These are phyloP conservation scores for Fusarium sp. DNA, from an alignment of 2,329 filamentous ascomycete species.

Conservation along the genomic window DNA sequence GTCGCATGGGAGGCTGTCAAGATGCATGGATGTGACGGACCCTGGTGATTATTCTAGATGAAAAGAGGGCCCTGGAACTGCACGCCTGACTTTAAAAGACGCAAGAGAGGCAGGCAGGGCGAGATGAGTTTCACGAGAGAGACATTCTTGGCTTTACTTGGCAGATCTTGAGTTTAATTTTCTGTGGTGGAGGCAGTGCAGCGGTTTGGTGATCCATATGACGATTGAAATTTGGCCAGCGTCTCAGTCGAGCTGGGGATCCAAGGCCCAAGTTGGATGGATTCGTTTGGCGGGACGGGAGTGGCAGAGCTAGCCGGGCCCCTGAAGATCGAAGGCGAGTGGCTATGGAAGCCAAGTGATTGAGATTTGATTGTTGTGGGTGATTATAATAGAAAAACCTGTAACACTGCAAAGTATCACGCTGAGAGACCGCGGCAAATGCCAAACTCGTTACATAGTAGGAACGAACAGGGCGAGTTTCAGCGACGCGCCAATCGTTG, in stretches of 20 bases:
- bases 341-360: neutral
- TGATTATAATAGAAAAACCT: no score
- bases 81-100: neutral
- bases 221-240: slow-evolving; percentile 47
- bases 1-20: slow-evolving; percentile 7
- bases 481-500: slow-evolving; percentile 33
- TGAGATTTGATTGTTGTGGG: neutral
- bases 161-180: slow-evolving; percentile 10
- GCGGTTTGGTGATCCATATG: slow-evolving; percentile 35
- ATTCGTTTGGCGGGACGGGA: slow-evolving; percentile 29
- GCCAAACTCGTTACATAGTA: slow-evolving; percentile 1
- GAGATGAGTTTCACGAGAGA: slow-evolving; percentile 29
- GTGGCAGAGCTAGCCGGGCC: slow-evolving; percentile 28
- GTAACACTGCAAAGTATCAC: neutral
- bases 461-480: slow-evolving; percentile 23
- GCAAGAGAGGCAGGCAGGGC: no score
- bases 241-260: slow-evolving; percentile 23
- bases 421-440: slow-evolving; percentile 10
- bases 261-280: slow-evolving; percentile 8
- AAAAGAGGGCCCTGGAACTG: slow-evolving; percentile 29
- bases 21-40: slow-evolving; percentile 11
- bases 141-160: slow-evolving; percentile 25
- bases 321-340: slow-evolving; percentile 28
- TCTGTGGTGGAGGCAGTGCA: slow-evolving; percentile 8
- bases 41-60: slow-evolving; percentile 13